Percentiles rank a stretch among this genome's conserved stretches.
Conservation (phyloP, 768 basidiomycete species). For the Russula lepida region DNA sequence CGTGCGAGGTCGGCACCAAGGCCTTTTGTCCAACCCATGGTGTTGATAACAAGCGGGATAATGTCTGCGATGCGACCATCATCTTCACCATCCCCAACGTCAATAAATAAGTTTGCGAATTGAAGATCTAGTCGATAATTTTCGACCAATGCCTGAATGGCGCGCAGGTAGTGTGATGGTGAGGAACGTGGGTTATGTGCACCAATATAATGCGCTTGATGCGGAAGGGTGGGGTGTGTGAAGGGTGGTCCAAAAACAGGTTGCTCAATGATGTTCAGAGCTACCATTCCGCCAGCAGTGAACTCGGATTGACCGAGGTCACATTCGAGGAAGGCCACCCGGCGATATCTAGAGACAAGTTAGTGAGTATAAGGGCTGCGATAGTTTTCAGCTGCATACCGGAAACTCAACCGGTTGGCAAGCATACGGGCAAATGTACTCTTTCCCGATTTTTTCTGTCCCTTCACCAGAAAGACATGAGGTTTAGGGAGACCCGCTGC, state of each 20-base stretch:
- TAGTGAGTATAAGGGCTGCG: not conserved
- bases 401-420: slow-evolving; percentile 55
- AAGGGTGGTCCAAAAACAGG: slow-evolving; percentile 82
- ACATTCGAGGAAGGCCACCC: slow-evolving; percentile 88
- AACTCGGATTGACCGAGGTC: slow-evolving; percentile 95
- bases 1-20: slow-evolving; percentile 73
- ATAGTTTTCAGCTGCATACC: slow-evolving; percentile 34
- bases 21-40: slow-evolving; percentile 95
- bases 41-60: slow-evolving; percentile 87
- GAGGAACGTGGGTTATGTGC: slow-evolving; percentile 66
- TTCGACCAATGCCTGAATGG: slow-evolving; percentile 58
- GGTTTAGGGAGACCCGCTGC: not conserved
- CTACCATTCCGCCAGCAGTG: slow-evolving; percentile 76
- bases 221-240: slow-evolving; percentile 68
- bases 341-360: slow-evolving; percentile 44
- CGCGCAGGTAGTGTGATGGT: slow-evolving; percentile 67
- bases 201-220: slow-evolving; percentile 75
- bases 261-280: slow-evolving; percentile 59
- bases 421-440: slow-evolving; percentile 76
- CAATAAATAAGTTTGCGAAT: slow-evolving; percentile 29
- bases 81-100: slow-evolving; percentile 23
- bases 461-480: slow-evolving; percentile 51
- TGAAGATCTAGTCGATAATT: slow-evolving; percentile 64
- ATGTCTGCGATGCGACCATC: slow-evolving; percentile 41
- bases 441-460: slow-evolving; percentile 83